These are phyloP conservation scores for Pseudogymnoascus pannorum DNA, from an alignment of 2,329 filamentous ascomycete genomes.

Conservation along the genomic window DNA sequence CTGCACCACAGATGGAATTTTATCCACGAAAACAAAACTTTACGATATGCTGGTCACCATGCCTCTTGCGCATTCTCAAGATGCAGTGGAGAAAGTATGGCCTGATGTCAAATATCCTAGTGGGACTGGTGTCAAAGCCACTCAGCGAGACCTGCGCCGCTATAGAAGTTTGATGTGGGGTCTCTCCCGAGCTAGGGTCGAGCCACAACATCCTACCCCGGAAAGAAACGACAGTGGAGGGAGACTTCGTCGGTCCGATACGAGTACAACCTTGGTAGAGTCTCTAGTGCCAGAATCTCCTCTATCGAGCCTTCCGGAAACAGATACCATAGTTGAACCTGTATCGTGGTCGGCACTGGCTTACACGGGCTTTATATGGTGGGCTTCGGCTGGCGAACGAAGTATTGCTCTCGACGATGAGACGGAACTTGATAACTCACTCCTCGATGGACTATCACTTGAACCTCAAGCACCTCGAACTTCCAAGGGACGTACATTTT, in stretches of 20 bases:
- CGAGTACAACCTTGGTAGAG: not conserved
- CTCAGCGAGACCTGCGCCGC: constrained; percentile 79
- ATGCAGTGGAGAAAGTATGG: constrained; percentile 59
- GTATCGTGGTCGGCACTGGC: constrained; percentile 66
- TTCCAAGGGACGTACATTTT: constrained; percentile 29
- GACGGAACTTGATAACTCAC: constrained; percentile 47
- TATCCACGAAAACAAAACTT: constrained; percentile 75
- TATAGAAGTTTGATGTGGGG: constrained; percentile 63
- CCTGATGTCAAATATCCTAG: constrained; percentile 64
- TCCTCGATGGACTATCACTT: constrained; percentile 46
- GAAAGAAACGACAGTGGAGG: not conserved
- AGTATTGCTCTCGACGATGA: constrained; percentile 53
- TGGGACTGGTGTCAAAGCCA: constrained; percentile 67
- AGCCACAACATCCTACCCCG: not conserved
- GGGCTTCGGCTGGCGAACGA: constrained; percentile 76
- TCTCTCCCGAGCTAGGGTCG: constrained; percentile 37
- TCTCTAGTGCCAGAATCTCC: constrained; percentile 15
- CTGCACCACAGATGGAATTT: constrained; percentile 90
- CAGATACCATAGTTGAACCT: constrained; percentile 53
- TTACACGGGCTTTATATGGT: constrained; percentile 83
- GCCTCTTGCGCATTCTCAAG: constrained; percentile 53
- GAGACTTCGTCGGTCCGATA: not conserved
- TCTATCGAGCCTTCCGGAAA: constrained; percentile 39
- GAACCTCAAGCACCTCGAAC: constrained; percentile 22
- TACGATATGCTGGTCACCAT: constrained; percentile 88